These are phyloP conservation scores for Russula vinacea DNA, from an alignment of 768 basidiomycete species.

Conservation along the genomic window DNA sequence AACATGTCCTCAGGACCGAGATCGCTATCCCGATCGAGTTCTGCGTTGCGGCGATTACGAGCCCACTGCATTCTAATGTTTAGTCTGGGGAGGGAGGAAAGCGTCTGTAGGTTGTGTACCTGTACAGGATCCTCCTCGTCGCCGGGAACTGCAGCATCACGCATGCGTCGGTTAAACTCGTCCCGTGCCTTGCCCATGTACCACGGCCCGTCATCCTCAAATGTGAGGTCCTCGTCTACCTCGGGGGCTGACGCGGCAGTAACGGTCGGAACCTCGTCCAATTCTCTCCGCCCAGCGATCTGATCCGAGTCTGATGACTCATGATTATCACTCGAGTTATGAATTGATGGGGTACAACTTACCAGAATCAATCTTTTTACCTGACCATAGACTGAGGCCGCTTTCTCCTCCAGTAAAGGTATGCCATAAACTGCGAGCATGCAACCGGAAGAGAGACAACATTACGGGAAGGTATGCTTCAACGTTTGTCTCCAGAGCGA, in stretches of 20 bases:
- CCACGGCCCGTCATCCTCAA: constrained; percentile 66
- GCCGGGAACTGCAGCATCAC: constrained; percentile 41
- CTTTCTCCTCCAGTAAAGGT: constrained; percentile 57
- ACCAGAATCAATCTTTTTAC: constrained; percentile 50
- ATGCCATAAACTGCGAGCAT: constrained; percentile 81
- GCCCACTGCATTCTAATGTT: constrained; percentile 57
- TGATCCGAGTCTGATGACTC: constrained; percentile 4
- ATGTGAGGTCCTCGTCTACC: constrained; percentile 34
- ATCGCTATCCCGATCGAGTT: constrained; percentile 69
- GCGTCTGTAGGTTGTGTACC: constrained; percentile 40
- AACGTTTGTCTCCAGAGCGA: constrained; percentile 78
- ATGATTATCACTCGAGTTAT: background rate
- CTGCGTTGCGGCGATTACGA: constrained; percentile 65
- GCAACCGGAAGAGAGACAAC: constrained; percentile 77
- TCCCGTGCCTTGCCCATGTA: constrained; percentile 81
- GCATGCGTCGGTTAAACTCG: constrained; percentile 61
- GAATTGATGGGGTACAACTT: constrained; percentile 9
- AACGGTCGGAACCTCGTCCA: constrained; percentile 20
- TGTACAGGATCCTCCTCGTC: constrained; percentile 74
- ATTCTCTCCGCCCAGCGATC: constrained; percentile 20
- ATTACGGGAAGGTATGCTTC: constrained; percentile 89
- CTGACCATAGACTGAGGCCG: constrained; percentile 64
- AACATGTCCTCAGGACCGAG: constrained; percentile 82
- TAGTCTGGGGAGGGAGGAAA: background rate
- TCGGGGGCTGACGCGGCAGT: constrained; percentile 19